Evolutionary conservation across 306 rosid genomes (phyloP), one percentile per base, ranked within the genome.

Genomic region (Prunus padus): DNA sequence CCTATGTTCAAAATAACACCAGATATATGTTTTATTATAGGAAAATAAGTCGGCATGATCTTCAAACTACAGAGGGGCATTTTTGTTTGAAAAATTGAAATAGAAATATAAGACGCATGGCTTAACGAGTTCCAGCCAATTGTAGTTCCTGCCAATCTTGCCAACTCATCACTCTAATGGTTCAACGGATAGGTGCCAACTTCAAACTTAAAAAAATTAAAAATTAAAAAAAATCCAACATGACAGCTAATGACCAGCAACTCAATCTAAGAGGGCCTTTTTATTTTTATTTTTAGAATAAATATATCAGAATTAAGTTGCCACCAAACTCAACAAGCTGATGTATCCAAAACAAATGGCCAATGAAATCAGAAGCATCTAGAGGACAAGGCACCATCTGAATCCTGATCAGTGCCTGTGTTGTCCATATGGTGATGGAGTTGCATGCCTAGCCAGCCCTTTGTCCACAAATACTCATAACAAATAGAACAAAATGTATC

Each of bases 1-100:
- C 96, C 98, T 95, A 71, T 47, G 57, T 25, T 44, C n/a, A 72
- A 63, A 71, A 23, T 42, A 42, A 57, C 40, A 74, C 70, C 72
- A 75, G 20, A 80, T 25, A 1, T 30, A 80, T 8, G 55, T 2
- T 46, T 73, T 69, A 65, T 65, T 50, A 65, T 14, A 16, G n/a
- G 14, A 72, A 37, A 72, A 52, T n/a, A 9, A 33, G 19, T n/a
- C 11, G 13, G 16, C 16, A 56, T 2, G 23, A 45, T 57, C 74
- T 50, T 49, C 49, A 60, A 50, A 44, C 40, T 25, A 65, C 63
- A 56, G 25, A 30, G 54, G 63, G 77, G 71, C 72, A 71, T 50
- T 55, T 45, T 33, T 54, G 72, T 63, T 47, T 51, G 23, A 71
- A 59, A 46, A 74, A 42, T 33, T 20, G 52, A 33, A 54, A 60